Base-by-base conservation (phyloP, 2,329 filamentous ascomycete species). In the Hirsutella thompsonii region DNA sequence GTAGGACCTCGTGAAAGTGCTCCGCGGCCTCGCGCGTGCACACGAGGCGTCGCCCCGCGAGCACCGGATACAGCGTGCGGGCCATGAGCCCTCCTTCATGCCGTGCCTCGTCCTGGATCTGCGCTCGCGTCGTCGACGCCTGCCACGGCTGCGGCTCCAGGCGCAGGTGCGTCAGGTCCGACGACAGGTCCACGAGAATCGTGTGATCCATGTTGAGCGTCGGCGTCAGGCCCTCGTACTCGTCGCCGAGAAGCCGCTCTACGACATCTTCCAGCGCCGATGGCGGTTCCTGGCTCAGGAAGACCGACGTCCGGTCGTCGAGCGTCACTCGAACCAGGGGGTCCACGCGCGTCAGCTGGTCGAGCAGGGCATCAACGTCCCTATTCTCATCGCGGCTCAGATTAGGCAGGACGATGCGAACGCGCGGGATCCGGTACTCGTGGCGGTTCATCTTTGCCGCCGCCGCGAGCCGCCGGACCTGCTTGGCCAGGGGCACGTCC, bases 201-300 rank as follows among this genome's bases (percentile, higher is more conserved):
- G 62, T 63, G 41, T 64, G 62, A 35, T 66, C 63, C 40, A 66
- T 50, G 43, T 66, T 66, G 18, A 66, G 42, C 4, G 57, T 61
- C 0, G 46, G 16, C 4, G 62, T 62, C 16, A 65, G 58, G 8
- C 51, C 49, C 14, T 48, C 52, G 13, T 59, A 46, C 35, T 58
- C 53, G 40, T 60, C 46, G 3, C 54, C 51, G 8, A 61, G 41
- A 1, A 65, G 50, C 13, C 55, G 57, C 5, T 42, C 36, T 8
- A 64, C 46, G 18, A 58, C 58, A 14, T 39, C 43, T 0, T 52
- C 47, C 10, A 61, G 42, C 5, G 23, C 23, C 6, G 41, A 19
- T 2, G 57, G 58, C 0, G 52, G 42, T 16, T 19, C 16, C 0
- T 42, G 38, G 2, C 43, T 48, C 35, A 58, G 43, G 10, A 61